Evolutionary conservation across 164 flowering plant species (phyloP).

Genomic region (Pachysandra terminalis): DNA sequence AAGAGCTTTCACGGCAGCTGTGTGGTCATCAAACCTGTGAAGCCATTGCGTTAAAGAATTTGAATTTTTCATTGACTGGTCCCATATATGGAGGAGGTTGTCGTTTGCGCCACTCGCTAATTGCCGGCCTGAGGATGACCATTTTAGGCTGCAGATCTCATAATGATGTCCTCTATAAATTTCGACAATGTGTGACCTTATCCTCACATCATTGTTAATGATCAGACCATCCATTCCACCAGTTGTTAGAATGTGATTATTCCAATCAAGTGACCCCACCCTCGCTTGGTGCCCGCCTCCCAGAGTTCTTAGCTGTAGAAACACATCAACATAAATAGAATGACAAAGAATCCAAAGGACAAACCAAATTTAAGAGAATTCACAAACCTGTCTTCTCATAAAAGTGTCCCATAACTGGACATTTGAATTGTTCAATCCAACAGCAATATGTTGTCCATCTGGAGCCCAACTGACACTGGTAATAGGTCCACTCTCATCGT

Average conservation of each 20-base stretch:
- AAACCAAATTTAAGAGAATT: not conserved
- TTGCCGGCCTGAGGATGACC: slow-evolving; percentile 28
- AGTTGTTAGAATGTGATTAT: slow-evolving; percentile 21
- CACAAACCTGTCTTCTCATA: slow-evolving; percentile 10
- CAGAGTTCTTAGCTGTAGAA: slow-evolving; percentile 22
- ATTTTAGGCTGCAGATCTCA: slow-evolving; percentile 27
- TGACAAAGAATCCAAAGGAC: not conserved
- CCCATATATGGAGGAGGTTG: slow-evolving; percentile 28
- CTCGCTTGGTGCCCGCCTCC: slow-evolving; percentile 22
- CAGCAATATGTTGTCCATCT: slow-evolving; percentile 22
- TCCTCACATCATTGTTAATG: slow-evolving; percentile 26
- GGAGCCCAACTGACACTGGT: slow-evolving; percentile 24
- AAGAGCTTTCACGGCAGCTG: slow-evolving; percentile 32
- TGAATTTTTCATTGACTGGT: slow-evolving; percentile 16
- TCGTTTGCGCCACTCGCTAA: slow-evolving; percentile 33
- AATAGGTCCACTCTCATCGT: slow-evolving; percentile 28
- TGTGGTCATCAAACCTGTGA: slow-evolving; percentile 24
- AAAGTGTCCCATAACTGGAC: slow-evolving; percentile 25
- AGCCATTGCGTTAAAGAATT: slow-evolving; percentile 22
- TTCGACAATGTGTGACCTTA: slow-evolving; percentile 24
- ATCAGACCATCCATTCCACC: slow-evolving; percentile 25
- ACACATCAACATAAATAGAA: not conserved
- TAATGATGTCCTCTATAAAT: slow-evolving; percentile 24
- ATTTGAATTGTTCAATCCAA: slow-evolving; percentile 19
- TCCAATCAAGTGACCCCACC: slow-evolving; percentile 30